A percentile compares a stretch with the other conserved stretches of the same genome.
Evolutionary conservation across 2,329 filamentous ascomycete genomes (phyloP).

Genomic region (Aspergillus fumigatiaffinis): DNA sequence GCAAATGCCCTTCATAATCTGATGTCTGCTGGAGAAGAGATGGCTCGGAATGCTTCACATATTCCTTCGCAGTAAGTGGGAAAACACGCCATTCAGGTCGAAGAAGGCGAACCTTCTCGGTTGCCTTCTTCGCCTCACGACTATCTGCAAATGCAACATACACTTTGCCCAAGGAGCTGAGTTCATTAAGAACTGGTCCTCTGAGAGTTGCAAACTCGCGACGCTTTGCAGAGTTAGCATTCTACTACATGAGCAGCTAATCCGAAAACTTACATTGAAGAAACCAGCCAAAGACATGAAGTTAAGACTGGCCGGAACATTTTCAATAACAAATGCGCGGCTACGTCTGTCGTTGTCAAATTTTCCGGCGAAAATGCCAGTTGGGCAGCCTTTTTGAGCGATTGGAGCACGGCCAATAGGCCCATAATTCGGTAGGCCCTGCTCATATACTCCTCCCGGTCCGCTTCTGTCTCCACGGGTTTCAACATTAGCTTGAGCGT

Average conservation of each 20-base stretch:
- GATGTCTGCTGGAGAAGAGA: slow-evolving; percentile 28
- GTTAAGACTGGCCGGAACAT: slow-evolving; percentile 27
- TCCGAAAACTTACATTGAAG: slow-evolving; percentile 34
- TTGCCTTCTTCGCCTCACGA: slow-evolving; percentile 53
- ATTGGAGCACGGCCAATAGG: slow-evolving; percentile 20
- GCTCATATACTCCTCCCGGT: slow-evolving; percentile 8
- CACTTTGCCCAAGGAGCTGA: slow-evolving; percentile 41
- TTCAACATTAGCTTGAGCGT: slow-evolving; percentile 18
- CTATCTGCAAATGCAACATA: slow-evolving; percentile 59
- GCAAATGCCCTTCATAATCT: slow-evolving; percentile 55
- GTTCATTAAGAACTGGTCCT: slow-evolving; percentile 34
- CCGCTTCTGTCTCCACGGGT: slow-evolving; percentile 8
- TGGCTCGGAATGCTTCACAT: slow-evolving; percentile 36
- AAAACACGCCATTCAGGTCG: slow-evolving; percentile 47
- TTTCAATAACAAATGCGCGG: slow-evolving; percentile 32
- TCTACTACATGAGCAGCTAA: neutral
- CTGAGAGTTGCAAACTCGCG: slow-evolving; percentile 36
- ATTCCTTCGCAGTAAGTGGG: slow-evolving; percentile 46
- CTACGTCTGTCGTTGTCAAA: slow-evolving; percentile 24
- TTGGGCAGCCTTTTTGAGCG: slow-evolving; percentile 5
- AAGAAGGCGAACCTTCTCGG: slow-evolving; percentile 44
- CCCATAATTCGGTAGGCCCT: slow-evolving; percentile 16
- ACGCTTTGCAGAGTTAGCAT: slow-evolving; percentile 19
- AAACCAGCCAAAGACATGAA: slow-evolving; percentile 34
- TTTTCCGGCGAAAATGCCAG: slow-evolving; percentile 14